Percentiles rank a stretch among this genome's conserved stretches.
These are phyloP conservation scores for Lactarius psammicola DNA, from an alignment of 768 basidiomycete genomes.

Conservation along the genomic window DNA sequence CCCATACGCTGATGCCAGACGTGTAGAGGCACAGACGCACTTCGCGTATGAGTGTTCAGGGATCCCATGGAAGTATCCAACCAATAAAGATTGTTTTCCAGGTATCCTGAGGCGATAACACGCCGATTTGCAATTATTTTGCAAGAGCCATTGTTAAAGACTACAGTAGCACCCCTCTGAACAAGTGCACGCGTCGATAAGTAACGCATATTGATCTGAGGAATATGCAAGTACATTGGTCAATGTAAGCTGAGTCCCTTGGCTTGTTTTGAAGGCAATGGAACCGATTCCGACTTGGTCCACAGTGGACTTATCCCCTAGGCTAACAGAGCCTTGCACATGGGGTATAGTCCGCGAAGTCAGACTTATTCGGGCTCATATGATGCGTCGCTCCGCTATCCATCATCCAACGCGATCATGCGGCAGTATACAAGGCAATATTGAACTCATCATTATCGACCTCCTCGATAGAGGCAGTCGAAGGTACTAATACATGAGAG, in stretches of 20 bases:
- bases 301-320: neutral
- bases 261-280: neutral
- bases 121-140: neutral
- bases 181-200: neutral
- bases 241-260: neutral
- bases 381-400: neutral
- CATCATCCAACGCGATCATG: neutral
- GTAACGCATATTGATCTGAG: neutral
- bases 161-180: too few species aligned
- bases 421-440: neutral
- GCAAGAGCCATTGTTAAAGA: neutral
- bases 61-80: neutral
- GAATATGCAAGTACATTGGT: neutral
- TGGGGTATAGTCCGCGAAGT: neutral
- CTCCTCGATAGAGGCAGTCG: neutral
- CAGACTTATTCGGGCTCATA: neutral
- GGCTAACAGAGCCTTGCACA: neutral
- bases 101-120: neutral
- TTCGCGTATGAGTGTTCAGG: neutral
- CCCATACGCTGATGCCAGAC: slow-evolving; percentile 3
- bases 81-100: neutral
- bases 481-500: neutral
- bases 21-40: neutral
- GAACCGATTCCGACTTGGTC: neutral
- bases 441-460: neutral